Base-by-base conservation (phyloP, 306 rosid genomes). In the Myrica gale region DNA sequence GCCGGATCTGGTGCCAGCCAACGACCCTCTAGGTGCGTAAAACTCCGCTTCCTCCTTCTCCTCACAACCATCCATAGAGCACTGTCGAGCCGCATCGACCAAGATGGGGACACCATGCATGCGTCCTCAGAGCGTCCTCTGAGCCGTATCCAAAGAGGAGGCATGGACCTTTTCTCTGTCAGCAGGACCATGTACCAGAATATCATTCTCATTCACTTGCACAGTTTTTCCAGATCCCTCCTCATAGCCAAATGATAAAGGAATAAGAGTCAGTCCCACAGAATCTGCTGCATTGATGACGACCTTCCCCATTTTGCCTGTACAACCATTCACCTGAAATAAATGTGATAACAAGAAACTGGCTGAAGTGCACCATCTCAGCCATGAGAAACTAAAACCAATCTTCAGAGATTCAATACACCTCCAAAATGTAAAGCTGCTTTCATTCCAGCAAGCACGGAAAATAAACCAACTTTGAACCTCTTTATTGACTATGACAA, bases 221-320 rank as follows among this genome's bases (percentile, higher is more conserved):
- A 90, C 68, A 73, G 86, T 85, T 76, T 68, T 47, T n/a, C 96
- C 97, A 55, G 90, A 79, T 72, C 89, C 91, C 71, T 84, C 87
- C 55, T 80, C 88, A 62, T 79, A 74, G 82, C 99, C 99, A 83
- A 92, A 92, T 19, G 97, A 95, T 43, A 86, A 77, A 5, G 97
- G 99, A 71, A 92, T 90, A 83, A 95, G 80, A 76, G 82, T 26
- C 68, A 92, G 74, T 70, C 99, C 99, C 16, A 96, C 97, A 80
- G 96, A 86, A 69, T 90, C 91, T 10, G 96, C 97, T 42, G 92
- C 97, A 74, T 80, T 83, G 73, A 92, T 89, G 45, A 92, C 93
- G 23, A 96, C 91, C 83, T 83, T 82, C 45, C 97, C 99, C 97
- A 92, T 95, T 79, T 90, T 95, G 17, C 98, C 98, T 54, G 91